Conservation (phyloP, 2,329 filamentous ascomycete species). For the Penicillium sp. region DNA sequence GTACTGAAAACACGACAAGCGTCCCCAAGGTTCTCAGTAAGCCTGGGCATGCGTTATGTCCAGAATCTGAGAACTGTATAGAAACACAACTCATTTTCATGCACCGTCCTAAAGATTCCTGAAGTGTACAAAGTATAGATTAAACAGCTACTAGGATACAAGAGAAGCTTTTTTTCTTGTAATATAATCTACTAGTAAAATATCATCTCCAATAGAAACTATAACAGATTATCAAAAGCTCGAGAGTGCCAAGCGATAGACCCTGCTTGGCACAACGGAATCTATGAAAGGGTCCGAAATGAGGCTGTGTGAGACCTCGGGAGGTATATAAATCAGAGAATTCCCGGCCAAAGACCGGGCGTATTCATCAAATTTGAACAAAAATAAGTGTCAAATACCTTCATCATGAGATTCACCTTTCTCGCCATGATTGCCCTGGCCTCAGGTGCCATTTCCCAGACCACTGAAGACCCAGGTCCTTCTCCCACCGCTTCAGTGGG, state of each 20-base stretch:
- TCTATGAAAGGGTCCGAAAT: background rate
- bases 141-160: no score
- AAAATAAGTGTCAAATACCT: background rate
- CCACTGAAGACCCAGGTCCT: constrained; percentile 28
- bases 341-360: background rate
- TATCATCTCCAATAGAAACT: no score
- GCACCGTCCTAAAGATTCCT: background rate
- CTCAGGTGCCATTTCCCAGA: constrained; percentile 14
- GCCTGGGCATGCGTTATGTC: background rate
- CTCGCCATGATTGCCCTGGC: constrained; percentile 24
- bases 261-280: background rate
- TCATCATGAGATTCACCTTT: constrained; percentile 24
- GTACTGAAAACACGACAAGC: background rate
- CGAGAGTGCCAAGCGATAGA: background rate
- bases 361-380: background rate
- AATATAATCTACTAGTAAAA: no score
- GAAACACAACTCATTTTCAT: background rate
- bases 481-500: constrained; percentile 36
- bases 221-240: no score
- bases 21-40: constrained; percentile 1
- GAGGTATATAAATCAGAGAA: background rate
- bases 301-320: background rate
- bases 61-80: background rate
- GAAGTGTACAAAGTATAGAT: no score
- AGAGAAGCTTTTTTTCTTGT: no score